Percentiles rank a stretch among this genome's conserved stretches.
phyloP scores from a whole-genome alignment of 1,284 basidiomycete species.

The Cystobasidiaceae sp. region DNA sequence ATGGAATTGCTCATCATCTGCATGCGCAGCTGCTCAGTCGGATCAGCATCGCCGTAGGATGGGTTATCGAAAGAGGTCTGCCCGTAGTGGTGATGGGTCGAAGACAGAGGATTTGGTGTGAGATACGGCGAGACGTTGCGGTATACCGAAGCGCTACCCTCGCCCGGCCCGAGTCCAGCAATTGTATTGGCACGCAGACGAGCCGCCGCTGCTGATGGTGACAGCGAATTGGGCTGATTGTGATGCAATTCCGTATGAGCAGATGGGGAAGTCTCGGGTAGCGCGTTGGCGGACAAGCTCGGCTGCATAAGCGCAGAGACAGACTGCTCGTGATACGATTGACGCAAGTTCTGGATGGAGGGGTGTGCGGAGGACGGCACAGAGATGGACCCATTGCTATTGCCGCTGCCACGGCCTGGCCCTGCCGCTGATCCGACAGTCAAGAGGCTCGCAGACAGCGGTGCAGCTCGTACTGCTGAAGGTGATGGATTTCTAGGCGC shows the following conservation, averaged over 20 bases:
- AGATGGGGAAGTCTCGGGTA: too few relatives aligned
- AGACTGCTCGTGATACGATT: conserved; percentile 14
- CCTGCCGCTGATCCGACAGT: conserved; percentile 3
- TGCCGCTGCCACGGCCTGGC: not conserved
- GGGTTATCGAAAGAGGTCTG: not conserved
- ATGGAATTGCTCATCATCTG: not conserved
- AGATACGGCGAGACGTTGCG: conserved; percentile 14
- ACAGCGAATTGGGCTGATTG: not conserved
- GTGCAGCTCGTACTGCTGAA: not conserved
- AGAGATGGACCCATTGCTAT: conserved; percentile 12
- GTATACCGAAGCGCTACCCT: too few relatives aligned
- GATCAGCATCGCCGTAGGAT: too few relatives aligned
- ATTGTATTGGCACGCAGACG: conserved; percentile 20
- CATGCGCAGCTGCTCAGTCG: too few relatives aligned
- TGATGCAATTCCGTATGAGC: not conserved
- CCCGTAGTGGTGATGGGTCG: not conserved
- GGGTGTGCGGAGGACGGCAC: conserved; percentile 25
- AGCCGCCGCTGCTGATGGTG: conserved; percentile 5
- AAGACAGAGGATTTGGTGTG: not conserved
- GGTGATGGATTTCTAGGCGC: not conserved
- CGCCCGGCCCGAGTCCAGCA: conserved; percentile 9
- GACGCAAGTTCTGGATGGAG: conserved; percentile 25
- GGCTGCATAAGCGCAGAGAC: not conserved
- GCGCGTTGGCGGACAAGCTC: conserved; percentile 6
- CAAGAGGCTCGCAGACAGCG: not conserved